These are phyloP conservation scores for Parachaetomium inaequale DNA, from an alignment of 495 filamentous ascomycete species.

Conservation along the genomic window DNA sequence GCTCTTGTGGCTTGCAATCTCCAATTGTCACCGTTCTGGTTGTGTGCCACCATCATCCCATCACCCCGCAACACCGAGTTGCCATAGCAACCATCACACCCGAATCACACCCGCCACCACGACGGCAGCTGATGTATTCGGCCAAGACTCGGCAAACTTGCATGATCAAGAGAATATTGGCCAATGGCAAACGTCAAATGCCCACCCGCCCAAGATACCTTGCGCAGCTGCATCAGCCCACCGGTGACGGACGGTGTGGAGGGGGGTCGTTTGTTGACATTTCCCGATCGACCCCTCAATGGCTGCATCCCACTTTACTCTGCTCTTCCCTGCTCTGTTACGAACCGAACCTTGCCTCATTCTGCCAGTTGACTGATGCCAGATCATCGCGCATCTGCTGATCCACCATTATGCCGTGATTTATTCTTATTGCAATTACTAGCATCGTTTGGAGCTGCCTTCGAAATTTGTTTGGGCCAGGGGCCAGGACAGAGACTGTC, in stretches of 20 bases:
- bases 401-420: background rate
- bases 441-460: background rate
- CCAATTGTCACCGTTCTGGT: background rate
- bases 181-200: background rate
- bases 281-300: conserved; percentile 3
- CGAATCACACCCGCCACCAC: background rate
- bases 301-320: background rate
- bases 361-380: conserved; percentile 4
- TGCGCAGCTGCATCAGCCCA: background rate
- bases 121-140: background rate
- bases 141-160: background rate
- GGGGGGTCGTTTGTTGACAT: conserved; percentile 14
- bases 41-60: background rate
- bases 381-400: conserved; percentile 9
- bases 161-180: background rate
- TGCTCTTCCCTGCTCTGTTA: background rate
- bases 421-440: background rate
- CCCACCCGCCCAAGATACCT: background rate
- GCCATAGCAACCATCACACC: conserved; percentile 1
- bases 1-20: background rate
- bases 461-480: background rate
- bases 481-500: background rate
- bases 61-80: background rate
- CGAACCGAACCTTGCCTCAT: background rate
- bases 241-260: background rate